Percentiles rank a stretch among this genome's conserved stretches.
Evolutionary conservation across 1,284 basidiomycete species (phyloP).

Genomic region (Salmacisia buchloeana): DNA sequence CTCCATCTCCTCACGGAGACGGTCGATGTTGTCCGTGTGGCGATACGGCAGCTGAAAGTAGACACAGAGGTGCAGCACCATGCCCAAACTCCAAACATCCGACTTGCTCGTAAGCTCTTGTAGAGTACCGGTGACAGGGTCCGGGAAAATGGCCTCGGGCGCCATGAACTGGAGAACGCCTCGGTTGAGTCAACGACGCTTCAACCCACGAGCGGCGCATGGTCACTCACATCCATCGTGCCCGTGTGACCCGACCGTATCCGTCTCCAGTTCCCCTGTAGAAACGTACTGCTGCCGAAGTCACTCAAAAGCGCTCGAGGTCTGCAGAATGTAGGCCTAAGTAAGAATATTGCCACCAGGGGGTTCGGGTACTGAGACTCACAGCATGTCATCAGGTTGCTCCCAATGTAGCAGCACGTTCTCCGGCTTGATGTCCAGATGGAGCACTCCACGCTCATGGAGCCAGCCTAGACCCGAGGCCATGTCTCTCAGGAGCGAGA

Average conservation of each 20-base stretch:
- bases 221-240: slow-evolving; percentile 62
- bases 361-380: slow-evolving; percentile 9
- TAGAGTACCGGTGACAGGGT: slow-evolving; percentile 58
- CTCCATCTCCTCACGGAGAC: slow-evolving; percentile 68
- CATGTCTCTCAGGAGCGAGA: slow-evolving; percentile 36
- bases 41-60: slow-evolving; percentile 65
- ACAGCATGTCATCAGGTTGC: slow-evolving; percentile 66
- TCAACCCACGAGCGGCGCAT: neutral
- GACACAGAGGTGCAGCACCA: slow-evolving; percentile 83
- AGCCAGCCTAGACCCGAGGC: slow-evolving; percentile 40
- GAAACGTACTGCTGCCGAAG: slow-evolving; percentile 71
- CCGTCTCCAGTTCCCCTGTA: slow-evolving; percentile 36
- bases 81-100: slow-evolving; percentile 62
- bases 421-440: slow-evolving; percentile 85
- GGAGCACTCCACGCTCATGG: slow-evolving; percentile 58
- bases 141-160: slow-evolving; percentile 67
- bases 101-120: slow-evolving; percentile 73
- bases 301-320: slow-evolving; percentile 77
- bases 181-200: neutral
- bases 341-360: slow-evolving; percentile 7
- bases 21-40: slow-evolving; percentile 58
- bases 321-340: neutral
- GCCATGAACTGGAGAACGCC: slow-evolving; percentile 52
- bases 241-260: slow-evolving; percentile 75
- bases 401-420: slow-evolving; percentile 90